Evolutionary conservation across 164 flowering plant genomes (phyloP), one percentile per base, ranked within the genome.

Genomic region (Cinnamomum micranthum): DNA sequence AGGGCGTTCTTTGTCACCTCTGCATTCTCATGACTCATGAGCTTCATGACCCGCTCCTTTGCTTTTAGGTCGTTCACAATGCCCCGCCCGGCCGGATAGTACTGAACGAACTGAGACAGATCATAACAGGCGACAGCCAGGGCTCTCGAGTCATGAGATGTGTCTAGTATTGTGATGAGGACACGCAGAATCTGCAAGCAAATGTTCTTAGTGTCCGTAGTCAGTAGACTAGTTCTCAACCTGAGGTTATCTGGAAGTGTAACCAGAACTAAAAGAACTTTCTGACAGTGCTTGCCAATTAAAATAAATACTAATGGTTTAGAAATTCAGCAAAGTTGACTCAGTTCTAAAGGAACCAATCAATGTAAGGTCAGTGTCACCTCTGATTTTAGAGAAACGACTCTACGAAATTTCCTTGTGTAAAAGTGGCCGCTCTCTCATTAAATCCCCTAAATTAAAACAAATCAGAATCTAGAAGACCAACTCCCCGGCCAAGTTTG

Each of bases 101-200:
- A 71, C 80, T 95, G 98, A 75, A 96, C 87, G 79, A 96, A 94
- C 80, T 94, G 98, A 33, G 99, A 91, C 65, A 96, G 88, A 77
- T 94, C 99, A 73, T 84, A 92, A 88, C 97, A 96, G 69, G 97
- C 97, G 72, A 96, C 97, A 55, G 99, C 92, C 25, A 96, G 83
- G 2, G 93, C 83, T 79, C 95, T 88, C 51, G 95, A 87, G 72
- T 96, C 97, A 22, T 66, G 79, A 3, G 98, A 92, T 50, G 95
- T 88, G 78, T 94, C 98, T 80, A 94, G 78, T 82, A 96, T 91
- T 41, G 98, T 92, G 50, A 96, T 70, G n/a, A 96, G 93, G 76
- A 96, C 97, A 77, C 98, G 86, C 6, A 96, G 74, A 71, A 94
- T 92, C 99, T 94, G 91, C 50, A 58, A 35, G 50, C 14, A 2